A percentile compares a stretch with the other conserved stretches of the same genome.
Conservation (phyloP, 1,284 basidiomycete species). For the Boletus sp. region DNA sequence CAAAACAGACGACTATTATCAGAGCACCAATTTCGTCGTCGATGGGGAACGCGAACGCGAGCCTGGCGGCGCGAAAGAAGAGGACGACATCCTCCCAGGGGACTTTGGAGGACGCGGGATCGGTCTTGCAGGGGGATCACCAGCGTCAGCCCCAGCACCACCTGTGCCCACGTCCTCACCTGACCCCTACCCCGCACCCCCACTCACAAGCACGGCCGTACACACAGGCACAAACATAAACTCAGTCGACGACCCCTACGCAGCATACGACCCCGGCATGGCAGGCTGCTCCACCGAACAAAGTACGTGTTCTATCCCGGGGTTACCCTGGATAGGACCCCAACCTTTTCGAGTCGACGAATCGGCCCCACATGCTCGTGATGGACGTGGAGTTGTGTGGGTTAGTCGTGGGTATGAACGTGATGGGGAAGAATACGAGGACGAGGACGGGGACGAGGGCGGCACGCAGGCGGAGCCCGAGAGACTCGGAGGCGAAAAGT, state of each 20-base stretch:
- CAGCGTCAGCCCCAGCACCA: not conserved
- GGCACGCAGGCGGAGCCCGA: not conserved
- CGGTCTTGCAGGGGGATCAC: conserved; percentile 1
- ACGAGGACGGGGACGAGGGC: not conserved
- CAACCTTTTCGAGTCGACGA: no score
- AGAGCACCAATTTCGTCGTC: conserved; percentile 2
- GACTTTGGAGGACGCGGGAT: conserved; percentile 4
- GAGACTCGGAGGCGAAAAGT: not conserved
- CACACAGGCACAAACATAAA: no score
- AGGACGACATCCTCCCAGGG: conserved; percentile 3
- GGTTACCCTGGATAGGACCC: conserved; percentile 1
- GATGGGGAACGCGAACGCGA: conserved; percentile 1
- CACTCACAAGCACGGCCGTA: no score
- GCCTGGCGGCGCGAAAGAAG: no score
- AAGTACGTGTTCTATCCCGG: conserved; percentile 14
- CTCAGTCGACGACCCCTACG: conserved; percentile 13
- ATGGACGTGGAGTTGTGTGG: no score
- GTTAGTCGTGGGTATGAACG: conserved; percentile 18
- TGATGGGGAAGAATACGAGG: conserved; percentile 15
- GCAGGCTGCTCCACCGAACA: conserved; percentile 15
- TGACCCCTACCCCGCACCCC: not conserved
- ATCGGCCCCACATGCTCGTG: not conserved
- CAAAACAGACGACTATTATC: conserved; percentile 9
- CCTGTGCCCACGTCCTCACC: not conserved
- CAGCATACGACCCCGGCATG: conserved; percentile 25